These are phyloP conservation scores for Tetratostichococcus sp. DNA, from an alignment of 139 green algal genomes.

Conservation along the genomic window DNA sequence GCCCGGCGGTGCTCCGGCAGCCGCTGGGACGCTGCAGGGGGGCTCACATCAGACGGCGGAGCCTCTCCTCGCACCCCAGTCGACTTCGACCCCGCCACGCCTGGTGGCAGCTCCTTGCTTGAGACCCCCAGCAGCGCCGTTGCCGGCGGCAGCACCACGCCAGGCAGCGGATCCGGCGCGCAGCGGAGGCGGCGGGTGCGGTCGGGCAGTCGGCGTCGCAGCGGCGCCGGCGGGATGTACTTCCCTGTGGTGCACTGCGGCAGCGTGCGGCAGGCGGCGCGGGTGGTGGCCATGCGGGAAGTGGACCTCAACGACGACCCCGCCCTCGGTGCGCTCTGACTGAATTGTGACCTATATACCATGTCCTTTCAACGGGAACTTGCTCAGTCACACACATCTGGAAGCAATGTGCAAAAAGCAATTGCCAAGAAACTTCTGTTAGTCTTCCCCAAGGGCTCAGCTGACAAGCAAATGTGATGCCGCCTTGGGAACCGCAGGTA, in stretches of 20 bases:
- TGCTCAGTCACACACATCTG: no score
- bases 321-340: not conserved
- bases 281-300: conserved; percentile 36
- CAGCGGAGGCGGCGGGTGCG: no score
- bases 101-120: no score
- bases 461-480: no score
- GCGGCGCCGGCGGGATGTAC: conserved; percentile 15
- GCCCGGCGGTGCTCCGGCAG: not conserved
- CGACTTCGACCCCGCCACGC: no score
- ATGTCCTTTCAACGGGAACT: no score
- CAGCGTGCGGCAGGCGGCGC: conserved; percentile 62
- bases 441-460: no score
- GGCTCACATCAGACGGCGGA: not conserved
- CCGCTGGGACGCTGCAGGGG: not conserved
- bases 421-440: no score
- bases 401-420: no score
- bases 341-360: not conserved
- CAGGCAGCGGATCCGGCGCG: not conserved
- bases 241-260: conserved; percentile 66
- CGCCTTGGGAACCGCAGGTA: not conserved
- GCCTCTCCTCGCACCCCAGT: not conserved
- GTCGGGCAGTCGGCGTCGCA: not conserved
- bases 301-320: not conserved
- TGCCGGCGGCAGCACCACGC: not conserved
- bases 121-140: no score